These are phyloP conservation scores for Zhuliangozyma parablackwelliae DNA, from an alignment of 1,139 yeast species.

Conservation along the genomic window DNA sequence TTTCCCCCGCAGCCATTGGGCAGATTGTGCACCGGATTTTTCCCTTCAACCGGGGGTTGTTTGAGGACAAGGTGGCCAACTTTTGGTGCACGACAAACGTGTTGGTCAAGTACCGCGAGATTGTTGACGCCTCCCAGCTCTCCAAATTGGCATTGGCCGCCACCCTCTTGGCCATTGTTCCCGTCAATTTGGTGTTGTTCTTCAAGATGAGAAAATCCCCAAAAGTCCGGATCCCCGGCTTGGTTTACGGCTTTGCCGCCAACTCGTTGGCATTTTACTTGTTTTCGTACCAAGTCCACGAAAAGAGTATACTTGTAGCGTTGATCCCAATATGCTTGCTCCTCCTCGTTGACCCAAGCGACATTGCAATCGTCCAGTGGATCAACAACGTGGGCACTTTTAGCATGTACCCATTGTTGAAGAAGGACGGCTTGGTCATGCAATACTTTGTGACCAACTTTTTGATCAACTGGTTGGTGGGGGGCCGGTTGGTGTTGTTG, in stretches of 20 bases:
- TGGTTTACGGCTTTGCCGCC: conserved; percentile 70
- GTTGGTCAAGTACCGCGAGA: conserved; percentile 60
- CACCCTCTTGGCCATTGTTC: conserved; percentile 65
- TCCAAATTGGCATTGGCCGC: conserved; percentile 58
- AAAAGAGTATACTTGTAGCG: conserved; percentile 84
- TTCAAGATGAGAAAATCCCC: conserved; percentile 35
- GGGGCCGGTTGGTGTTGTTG: conserved; percentile 18
- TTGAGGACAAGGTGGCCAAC: conserved; percentile 96
- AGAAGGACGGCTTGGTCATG: conserved; percentile 65
- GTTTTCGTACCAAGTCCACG: conserved; percentile 95
- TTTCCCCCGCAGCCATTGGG: conserved; percentile 10
- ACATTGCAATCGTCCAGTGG: conserved; percentile 78
- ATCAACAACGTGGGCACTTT: conserved; percentile 78
- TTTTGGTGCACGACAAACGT: conserved; percentile 93
- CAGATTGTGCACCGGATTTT: conserved; percentile 65
- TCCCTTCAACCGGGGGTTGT: conserved; percentile 91
- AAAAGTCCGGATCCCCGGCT: conserved; percentile 14
- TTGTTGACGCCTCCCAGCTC: conserved; percentile 55
- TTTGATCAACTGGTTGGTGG: conserved; percentile 81
- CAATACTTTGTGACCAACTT: conserved; percentile 64
- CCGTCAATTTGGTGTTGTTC: conserved; percentile 56
- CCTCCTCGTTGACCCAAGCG: conserved; percentile 53
- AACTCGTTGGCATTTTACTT: conserved; percentile 85
- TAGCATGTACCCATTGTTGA: conserved; percentile 83
- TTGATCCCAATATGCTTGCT: conserved; percentile 77